Percentiles rank a stretch among this genome's conserved stretches.
Conservation (phyloP, 352 stramenopile species). For the Thalassiosira hispida region DNA sequence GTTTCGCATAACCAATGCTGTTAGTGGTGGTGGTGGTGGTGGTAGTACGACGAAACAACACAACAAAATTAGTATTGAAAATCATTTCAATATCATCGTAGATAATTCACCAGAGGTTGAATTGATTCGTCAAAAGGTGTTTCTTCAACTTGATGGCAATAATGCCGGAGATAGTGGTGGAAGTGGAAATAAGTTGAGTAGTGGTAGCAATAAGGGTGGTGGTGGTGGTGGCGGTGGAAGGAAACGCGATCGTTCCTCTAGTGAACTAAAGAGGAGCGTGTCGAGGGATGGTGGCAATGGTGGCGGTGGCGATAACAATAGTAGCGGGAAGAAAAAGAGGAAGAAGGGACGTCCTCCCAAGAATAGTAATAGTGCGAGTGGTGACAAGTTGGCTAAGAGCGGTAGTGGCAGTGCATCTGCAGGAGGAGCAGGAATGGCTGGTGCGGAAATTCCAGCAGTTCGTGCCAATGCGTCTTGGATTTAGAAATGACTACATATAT, state of each 20-base stretch:
- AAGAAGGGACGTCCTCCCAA: constrained; percentile 37
- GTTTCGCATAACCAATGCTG: constrained; percentile 20
- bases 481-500: neutral
- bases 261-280: neutral
- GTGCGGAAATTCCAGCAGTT: neutral
- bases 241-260: neutral
- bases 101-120: constrained; percentile 9
- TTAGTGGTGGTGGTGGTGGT: neutral
- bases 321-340: constrained; percentile 26
- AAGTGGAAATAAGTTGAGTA: neutral
- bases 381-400: neutral
- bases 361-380: neutral
- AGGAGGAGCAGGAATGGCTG: neutral
- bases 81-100: constrained; percentile 3
- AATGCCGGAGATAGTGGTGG: neutral
- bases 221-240: neutral
- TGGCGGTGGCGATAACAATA: neutral
- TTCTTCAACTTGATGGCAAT: neutral
- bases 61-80: neutral
- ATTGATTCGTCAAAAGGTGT: constrained; percentile 3
- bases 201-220: neutral
- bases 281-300: neutral
- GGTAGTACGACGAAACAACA: neutral
- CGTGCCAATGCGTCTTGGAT: constrained; percentile 23
- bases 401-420: neutral